Evolutionary conservation across 1,284 basidiomycete genomes (phyloP).

Genomic region (Papiliotrema fonsecae): DNA sequence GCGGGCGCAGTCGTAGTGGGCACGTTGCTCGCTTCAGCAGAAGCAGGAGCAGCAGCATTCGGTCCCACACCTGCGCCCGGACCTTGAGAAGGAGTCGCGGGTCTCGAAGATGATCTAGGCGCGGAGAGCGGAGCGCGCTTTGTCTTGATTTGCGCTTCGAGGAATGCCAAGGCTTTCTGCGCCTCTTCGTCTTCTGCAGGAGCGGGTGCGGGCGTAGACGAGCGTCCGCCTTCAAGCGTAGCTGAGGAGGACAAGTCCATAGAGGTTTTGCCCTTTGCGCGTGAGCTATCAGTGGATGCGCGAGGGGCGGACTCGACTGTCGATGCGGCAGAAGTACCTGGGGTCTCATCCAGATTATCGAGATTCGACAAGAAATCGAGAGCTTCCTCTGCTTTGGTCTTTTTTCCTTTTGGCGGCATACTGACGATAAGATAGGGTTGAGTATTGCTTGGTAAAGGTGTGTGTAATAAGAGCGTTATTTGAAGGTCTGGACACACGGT

Average conservation of each 20-base stretch:
- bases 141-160: conserved; percentile 83
- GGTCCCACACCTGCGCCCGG: conserved; percentile 7
- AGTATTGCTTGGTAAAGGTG: not conserved
- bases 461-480: too few relatives aligned
- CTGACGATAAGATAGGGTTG: not conserved
- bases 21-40: conserved; percentile 1
- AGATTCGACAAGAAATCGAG: conserved; percentile 85
- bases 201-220: conserved; percentile 28
- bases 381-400: conserved; percentile 80
- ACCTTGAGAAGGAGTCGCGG: conserved; percentile 18
- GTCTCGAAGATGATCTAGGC: conserved; percentile 16
- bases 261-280: conserved; percentile 1
- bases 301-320: conserved; percentile 14
- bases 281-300: conserved; percentile 16
- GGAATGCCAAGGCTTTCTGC: conserved; percentile 69
- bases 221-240: not conserved
- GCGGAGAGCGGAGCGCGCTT: conserved; percentile 51
- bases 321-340: conserved; percentile 14
- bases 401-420: conserved; percentile 45
- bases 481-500: too few relatives aligned
- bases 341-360: conserved; percentile 58
- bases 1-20: conserved; percentile 4
- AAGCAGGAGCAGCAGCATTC: conserved; percentile 2
- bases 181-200: conserved; percentile 59
- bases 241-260: not conserved